Evolutionary conservation across 208 protist species (phyloP), one percentile per base, ranked within the genome.

Genomic region (Trypanosoma conorhini): DNA sequence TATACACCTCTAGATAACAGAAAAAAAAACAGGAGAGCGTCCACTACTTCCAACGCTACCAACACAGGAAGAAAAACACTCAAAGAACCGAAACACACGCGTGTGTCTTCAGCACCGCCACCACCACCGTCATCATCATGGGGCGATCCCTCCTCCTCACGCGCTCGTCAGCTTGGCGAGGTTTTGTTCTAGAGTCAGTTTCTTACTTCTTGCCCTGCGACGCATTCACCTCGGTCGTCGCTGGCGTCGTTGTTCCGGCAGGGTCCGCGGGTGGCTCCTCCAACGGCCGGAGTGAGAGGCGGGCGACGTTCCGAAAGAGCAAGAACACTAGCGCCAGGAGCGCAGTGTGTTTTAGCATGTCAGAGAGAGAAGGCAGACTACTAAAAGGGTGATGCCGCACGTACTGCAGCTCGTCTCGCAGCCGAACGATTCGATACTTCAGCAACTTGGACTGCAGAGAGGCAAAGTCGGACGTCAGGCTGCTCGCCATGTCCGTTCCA

Each of bases 351-450:
- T 74, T 17, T 22, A 85, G 52, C 46, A 86, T 58, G 62, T 61
- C 74, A 35, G 44, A 3, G 26, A 78, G 67, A 3, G 81, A 67
- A 15, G 85, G 85, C 24, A 91, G 72, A 67, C 72, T 81, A 62
- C 54, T 52, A 40, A 86, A 59, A 40, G 85, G 88, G 54, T 91
- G 51, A 60, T 77, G 62, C 52, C 67, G n/a, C 13, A 89, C 73
- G 69, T 84, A 85, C 40, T 31, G 67, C 60, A 78, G 63, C 72
- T 94, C 85, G 26, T 88, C 83, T n/a, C 64, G 69, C 22, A 94
- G 82, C 1, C 88, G 85, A 28, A 81, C 83, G 52, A 94, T 76
- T 70, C 88, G 88, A 73, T 94, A 94, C 57, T 80, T 80, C 40
- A 94, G 46, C 19, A 94, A 75, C 77, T 83, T 83, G 9, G 73